phyloP scores from a whole-genome alignment of 2,329 filamentous ascomycete genomes.

The Zymoseptoria crescenta region DNA sequence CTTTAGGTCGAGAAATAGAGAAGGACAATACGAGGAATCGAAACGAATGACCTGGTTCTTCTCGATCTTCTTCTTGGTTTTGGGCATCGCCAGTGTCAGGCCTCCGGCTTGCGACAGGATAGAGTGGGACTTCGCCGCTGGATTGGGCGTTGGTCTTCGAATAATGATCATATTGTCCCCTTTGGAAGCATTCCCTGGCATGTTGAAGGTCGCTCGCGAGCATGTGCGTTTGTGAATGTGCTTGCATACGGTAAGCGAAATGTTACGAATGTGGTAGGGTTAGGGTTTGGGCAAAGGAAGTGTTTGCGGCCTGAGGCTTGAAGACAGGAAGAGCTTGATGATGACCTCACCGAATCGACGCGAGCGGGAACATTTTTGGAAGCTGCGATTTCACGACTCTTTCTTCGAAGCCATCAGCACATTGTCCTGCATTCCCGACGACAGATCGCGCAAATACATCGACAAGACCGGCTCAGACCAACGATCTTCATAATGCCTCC shows the following conservation, averaged over 20 bases:
- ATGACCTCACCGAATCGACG: too few species aligned
- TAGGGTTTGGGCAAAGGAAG: not conserved
- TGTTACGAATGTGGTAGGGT: not conserved
- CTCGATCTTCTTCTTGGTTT: conserved; percentile 4
- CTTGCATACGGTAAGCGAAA: not conserved
- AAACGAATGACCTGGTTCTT: conserved; percentile 10
- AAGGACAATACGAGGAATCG: conserved; percentile 18
- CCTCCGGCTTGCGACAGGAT: not conserved
- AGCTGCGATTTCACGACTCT: too few species aligned
- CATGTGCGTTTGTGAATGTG: not conserved
- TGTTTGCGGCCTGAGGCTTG: not conserved
- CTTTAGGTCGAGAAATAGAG: conserved; percentile 20
- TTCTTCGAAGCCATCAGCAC: too few species aligned
- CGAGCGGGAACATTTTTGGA: too few species aligned
- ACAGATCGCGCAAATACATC: too few species aligned
- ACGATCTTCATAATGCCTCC: not conserved
- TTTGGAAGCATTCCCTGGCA: not conserved
- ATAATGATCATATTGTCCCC: not conserved
- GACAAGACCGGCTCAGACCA: not conserved
- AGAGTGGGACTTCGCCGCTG: not conserved
- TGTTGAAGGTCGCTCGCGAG: not conserved
- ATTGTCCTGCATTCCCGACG: too few species aligned
- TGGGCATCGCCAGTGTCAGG: conserved; percentile 4
- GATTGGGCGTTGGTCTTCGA: not conserved
- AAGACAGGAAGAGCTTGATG: too few species aligned